A percentile compares a stretch with the other conserved stretches of the same genome.
Conservation (phyloP, 306 rosid genomes). For the Sindora glabra region DNA sequence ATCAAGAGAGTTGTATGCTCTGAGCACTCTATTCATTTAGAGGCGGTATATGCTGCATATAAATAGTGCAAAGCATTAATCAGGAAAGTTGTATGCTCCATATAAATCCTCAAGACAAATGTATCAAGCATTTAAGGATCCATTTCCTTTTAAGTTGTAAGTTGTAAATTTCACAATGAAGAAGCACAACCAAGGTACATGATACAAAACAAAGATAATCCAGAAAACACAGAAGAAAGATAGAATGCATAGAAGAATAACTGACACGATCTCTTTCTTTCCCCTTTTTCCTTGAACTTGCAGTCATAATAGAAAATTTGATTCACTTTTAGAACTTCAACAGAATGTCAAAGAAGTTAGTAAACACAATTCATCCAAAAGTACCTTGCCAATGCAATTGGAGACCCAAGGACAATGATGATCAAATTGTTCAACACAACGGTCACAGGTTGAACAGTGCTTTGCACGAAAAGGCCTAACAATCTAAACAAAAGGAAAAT, state of each 20-base stretch:
- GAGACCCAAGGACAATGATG: constrained; percentile 99
- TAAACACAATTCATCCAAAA: constrained; percentile 1
- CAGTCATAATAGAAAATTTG: constrained; percentile 8
- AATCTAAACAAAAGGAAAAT: constrained; percentile 45
- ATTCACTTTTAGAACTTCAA: background rate
- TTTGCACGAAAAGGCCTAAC: constrained; percentile 99
- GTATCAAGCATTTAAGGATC: background rate
- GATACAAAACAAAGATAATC: too few relatives aligned
- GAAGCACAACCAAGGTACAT: background rate
- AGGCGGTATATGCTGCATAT: too few relatives aligned
- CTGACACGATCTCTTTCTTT: too few relatives aligned
- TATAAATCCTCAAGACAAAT: background rate
- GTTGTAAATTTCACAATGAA: background rate
- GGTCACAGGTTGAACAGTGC: constrained; percentile 91
- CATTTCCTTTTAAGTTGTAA: background rate
- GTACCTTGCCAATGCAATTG: constrained; percentile 98
- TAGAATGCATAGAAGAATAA: too few relatives aligned
- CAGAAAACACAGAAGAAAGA: too few relatives aligned
- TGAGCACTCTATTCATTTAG: too few relatives aligned
- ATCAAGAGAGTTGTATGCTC: too few relatives aligned
- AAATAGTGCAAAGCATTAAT: too few relatives aligned
- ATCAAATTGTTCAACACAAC: constrained; percentile 96
- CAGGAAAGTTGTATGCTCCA: background rate
- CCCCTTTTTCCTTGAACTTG: too few relatives aligned
- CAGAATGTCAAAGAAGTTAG: background rate